Evolutionary conservation across 2,329 filamentous ascomycete genomes (phyloP), one percentile per base, ranked within the genome.

Genomic region (Corniculantispora saksenae): DNA sequence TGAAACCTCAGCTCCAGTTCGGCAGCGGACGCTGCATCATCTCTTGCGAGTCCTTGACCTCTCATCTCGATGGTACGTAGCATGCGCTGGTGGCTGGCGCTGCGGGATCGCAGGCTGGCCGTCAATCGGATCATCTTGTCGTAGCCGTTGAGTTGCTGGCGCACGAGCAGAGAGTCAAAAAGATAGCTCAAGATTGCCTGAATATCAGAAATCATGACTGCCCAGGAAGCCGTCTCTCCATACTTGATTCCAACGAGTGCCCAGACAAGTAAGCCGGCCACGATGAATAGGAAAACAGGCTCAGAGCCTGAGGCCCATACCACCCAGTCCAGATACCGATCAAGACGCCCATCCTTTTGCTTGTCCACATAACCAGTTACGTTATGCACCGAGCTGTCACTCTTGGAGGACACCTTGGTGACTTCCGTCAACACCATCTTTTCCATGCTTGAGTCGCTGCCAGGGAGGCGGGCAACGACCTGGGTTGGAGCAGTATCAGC

Each of bases 141-240:
- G n/a, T 73, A 73, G 13, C 70, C 70, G 65, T 75, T 79, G 40
- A 73, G 71, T 65, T 78, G 76, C 69, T 79, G 77, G 1, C 77
- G 72, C 69, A 79, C 75, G 47, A 79, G 76, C 19, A 79, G 72
- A 9, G 75, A 77, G 29, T 76, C 76, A 12, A 74, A 77, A 47
- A 77, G 68, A 64, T 79, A 78, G 59, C 75, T 73, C 61, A 77
- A 71, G 60, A 79, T 77, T 17, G 77, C 76, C 58, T 73, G 74
- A 13, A 72, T 69, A 56, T 79, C 75, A 35, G 76, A 74, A 23
- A 79, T 67, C 35, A 77, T 67, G 50, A 77, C 76, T 38, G 77
- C 73, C 77, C 77, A 79, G 2, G 72, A 73, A 47, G 77, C 73
- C 1, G 71, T 71, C 8, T 74, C 67, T 1, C 76, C 75, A 45